A percentile compares a stretch with the other conserved stretches of the same genome.
Conservation (phyloP, 768 basidiomycete genomes). For the Aureoboletus auriporus region DNA sequence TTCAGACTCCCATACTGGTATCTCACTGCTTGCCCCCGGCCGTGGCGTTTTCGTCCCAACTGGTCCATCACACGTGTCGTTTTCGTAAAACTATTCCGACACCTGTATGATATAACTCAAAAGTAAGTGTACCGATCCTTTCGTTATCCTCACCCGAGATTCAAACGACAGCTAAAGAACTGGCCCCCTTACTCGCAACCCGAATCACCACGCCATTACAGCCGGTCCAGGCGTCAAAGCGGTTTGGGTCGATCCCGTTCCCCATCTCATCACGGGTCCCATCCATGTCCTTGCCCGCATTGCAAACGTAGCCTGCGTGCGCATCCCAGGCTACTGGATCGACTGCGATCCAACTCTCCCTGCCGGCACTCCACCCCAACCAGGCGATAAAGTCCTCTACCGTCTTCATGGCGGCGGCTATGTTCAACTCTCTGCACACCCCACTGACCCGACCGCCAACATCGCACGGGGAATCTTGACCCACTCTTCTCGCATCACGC, state of each 20-base stretch:
- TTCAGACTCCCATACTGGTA: constrained; percentile 24
- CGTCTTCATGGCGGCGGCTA: constrained; percentile 32
- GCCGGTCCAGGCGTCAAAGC: constrained; percentile 22
- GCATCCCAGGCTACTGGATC: constrained; percentile 36
- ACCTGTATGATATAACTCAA: constrained; percentile 14
- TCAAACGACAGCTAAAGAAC: constrained; percentile 7
- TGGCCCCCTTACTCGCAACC: constrained; percentile 15
- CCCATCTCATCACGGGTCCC: constrained; percentile 31
- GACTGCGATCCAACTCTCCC: constrained; percentile 17
- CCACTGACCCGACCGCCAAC: constrained; percentile 20
- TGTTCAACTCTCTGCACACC: constrained; percentile 26
- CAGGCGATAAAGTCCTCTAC: constrained; percentile 33
- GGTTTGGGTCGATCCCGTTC: constrained; percentile 34
- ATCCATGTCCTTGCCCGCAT: constrained; percentile 25
- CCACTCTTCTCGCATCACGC: constrained; percentile 14
- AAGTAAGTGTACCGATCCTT: constrained; percentile 12
- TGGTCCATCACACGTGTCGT: constrained; percentile 24
- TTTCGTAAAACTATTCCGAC: constrained; percentile 17
- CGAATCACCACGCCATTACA: constrained; percentile 17
- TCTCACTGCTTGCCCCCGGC: constrained; percentile 11
- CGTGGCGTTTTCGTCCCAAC: constrained; percentile 22
- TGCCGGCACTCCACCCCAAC: constrained; percentile 17
- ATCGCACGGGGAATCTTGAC: constrained; percentile 18
- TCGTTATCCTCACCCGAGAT: not conserved
- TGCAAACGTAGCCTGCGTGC: constrained; percentile 24